Conservation (phyloP, 2,329 filamentous ascomycete species). For the Neofusicoccum ribis region DNA sequence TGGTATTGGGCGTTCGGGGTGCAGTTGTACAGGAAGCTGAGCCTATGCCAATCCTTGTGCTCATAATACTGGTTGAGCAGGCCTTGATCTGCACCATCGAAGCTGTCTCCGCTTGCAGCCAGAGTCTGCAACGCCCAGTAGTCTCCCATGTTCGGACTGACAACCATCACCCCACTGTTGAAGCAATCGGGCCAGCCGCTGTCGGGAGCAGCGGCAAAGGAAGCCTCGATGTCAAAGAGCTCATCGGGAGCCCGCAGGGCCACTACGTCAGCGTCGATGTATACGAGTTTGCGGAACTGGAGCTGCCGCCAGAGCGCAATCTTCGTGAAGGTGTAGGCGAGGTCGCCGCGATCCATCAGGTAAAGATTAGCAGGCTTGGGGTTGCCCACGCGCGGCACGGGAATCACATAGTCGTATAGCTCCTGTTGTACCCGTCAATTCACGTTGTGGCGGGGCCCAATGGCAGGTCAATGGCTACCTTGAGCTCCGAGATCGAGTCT, state of each 20-base stretch:
- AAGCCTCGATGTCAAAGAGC: conserved; percentile 68
- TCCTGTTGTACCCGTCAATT: conserved; percentile 50
- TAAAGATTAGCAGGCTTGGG: conserved; percentile 76
- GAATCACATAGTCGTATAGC: conserved; percentile 85
- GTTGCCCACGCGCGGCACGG: conserved; percentile 78
- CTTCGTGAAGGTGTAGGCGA: conserved; percentile 94
- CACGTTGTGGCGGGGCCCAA: conserved; percentile 8
- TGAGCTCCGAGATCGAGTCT: conserved; percentile 75
- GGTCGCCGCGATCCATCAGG: conserved; percentile 87
- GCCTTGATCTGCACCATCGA: conserved; percentile 96
- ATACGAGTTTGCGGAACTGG: conserved; percentile 89
- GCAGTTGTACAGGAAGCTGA: conserved; percentile 96
- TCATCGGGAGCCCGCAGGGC: conserved; percentile 88
- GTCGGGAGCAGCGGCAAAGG: conserved; percentile 78
- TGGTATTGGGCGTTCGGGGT: conserved; percentile 97
- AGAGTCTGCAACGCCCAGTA: conserved; percentile 83
- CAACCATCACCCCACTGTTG: conserved; percentile 95
- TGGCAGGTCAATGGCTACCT: conserved; percentile 50
- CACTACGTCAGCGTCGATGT: conserved; percentile 93
- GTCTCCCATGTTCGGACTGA: conserved; percentile 82
- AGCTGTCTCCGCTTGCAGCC: conserved; percentile 84
- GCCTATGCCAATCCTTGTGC: conserved; percentile 71
- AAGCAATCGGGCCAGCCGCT: conserved; percentile 98
- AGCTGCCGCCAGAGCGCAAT: conserved; percentile 90
- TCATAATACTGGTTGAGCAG: conserved; percentile 93